Evolutionary conservation across 169 alveolate species (phyloP), one percentile per base, ranked within the genome.

Genomic region (Babesia ovis): DNA sequence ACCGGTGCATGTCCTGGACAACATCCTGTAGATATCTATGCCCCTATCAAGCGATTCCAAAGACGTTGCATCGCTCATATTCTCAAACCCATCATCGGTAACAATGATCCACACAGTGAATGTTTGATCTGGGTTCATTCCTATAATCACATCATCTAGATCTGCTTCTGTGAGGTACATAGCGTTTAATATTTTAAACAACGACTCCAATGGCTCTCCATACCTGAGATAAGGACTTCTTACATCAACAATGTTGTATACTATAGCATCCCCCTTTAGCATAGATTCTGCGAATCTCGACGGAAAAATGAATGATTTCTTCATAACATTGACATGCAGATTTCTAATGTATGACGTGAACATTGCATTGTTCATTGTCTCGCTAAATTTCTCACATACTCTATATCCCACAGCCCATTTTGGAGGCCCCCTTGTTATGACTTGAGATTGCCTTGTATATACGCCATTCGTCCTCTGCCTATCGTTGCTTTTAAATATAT

Each of bases 71-170:
- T 79, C 83, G 2, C n/a, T 14, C 64, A 48, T 20, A 34, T 64
- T 64, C 1, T 68, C 83, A 22, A n/a, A 57, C 3, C 87, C 87
- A 27, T 69, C 83, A 27, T 79, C 87, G 16, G 87, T 79, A 23
- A 79, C 42, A 8, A 79, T 72, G 34, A 79, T 42, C 87, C 87
- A 79, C 14, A 79, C 16, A 0, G 83, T 79, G 59, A 79, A 79
- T 25, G 14, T 60, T 22, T 32, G 62, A 8, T 34, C 75, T 39
- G 11, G 27, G 39, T 35, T 32, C 25, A 20, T 14, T 20, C 41
- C 64, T 11, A 32, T 64, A n/a, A 55, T 39, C 6, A 23, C 27
- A 18, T 34, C 66, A 20, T 68, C 61, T 18, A 66, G 29, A 18
- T 57, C 77, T 22, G 39, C 55, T 12, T 66, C 54, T 18, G 48